A percentile compares a stretch with the other conserved stretches of the same genome.
Evolutionary conservation across 805 yeast species (phyloP).

Genomic region (Pichia californica): DNA sequence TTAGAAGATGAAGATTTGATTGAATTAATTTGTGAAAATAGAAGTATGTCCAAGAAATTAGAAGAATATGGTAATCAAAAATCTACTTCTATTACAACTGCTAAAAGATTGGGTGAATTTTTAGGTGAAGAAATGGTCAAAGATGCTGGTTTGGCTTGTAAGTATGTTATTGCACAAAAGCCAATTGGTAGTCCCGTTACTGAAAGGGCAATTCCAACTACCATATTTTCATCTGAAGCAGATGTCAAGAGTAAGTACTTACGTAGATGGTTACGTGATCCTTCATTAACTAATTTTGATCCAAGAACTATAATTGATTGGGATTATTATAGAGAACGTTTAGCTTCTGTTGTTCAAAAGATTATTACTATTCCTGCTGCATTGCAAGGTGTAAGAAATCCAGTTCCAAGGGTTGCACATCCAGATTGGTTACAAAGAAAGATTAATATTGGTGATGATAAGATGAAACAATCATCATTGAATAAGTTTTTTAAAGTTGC

Average conservation of each 20-base stretch:
- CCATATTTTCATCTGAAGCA: constrained; percentile 82
- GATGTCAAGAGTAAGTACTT: constrained; percentile 64
- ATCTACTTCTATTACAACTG: constrained; percentile 94
- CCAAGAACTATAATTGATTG: constrained; percentile 89
- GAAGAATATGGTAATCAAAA: constrained; percentile 87
- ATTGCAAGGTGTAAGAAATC: constrained; percentile 76
- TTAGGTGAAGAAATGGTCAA: constrained; percentile 95
- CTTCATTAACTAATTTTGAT: constrained; percentile 70
- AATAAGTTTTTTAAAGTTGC: constrained; percentile 48
- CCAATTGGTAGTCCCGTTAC: constrained; percentile 88
- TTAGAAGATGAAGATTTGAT: constrained; percentile 91
- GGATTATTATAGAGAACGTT: constrained; percentile 84
- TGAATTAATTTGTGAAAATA: constrained; percentile 91
- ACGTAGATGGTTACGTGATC: constrained; percentile 82
- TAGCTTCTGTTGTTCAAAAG: constrained; percentile 89
- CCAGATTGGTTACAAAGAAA: constrained; percentile 85
- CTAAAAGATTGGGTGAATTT: constrained; percentile 86
- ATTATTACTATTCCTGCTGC: constrained; percentile 98
- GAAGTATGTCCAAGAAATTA: constrained; percentile 88
- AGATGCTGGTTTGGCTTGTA: constrained; percentile 93
- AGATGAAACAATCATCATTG: constrained; percentile 64
- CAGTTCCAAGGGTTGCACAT: constrained; percentile 89
- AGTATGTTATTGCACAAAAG: constrained; percentile 78
- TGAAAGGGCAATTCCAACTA: constrained; percentile 94
- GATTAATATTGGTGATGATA: constrained; percentile 55